Evolutionary conservation across 1,284 basidiomycete species (phyloP).

Genomic region (Sporisorium reilianum): DNA sequence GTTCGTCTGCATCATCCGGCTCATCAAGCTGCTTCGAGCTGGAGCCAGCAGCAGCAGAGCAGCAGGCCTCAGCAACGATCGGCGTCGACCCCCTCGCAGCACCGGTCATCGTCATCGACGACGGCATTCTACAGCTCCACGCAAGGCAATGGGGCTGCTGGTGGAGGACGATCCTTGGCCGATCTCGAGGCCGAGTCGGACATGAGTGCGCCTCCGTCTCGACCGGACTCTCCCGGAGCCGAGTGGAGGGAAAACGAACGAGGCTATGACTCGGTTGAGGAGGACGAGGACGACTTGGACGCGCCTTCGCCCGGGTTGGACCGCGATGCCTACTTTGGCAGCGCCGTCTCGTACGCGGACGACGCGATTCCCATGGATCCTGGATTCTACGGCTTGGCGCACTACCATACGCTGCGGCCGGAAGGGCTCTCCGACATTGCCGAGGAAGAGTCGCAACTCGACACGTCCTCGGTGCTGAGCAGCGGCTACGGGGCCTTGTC

Average conservation of each 20-base stretch:
- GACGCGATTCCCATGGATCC: constrained; percentile 50
- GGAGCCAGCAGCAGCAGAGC: constrained; percentile 5
- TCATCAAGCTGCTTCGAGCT: constrained; percentile 3
- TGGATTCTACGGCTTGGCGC: constrained; percentile 47
- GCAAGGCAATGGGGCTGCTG: constrained; percentile 3
- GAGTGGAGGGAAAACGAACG: constrained; percentile 12
- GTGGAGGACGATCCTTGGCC: constrained; percentile 30
- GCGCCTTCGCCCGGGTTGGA: constrained; percentile 31
- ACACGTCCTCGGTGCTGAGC: constrained; percentile 40
- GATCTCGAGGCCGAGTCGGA: constrained; percentile 43
- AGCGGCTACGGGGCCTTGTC: constrained; percentile 28
- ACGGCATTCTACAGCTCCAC: background rate
- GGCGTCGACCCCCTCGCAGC: constrained; percentile 2
- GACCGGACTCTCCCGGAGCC: constrained; percentile 29
- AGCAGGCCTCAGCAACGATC: constrained; percentile 4
- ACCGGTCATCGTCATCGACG: background rate
- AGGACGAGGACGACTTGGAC: constrained; percentile 23
- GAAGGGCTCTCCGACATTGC: constrained; percentile 62
- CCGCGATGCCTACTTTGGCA: constrained; percentile 30
- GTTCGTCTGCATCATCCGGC: constrained; percentile 32
- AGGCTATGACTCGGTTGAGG: constrained; percentile 20
- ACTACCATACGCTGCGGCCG: constrained; percentile 47
- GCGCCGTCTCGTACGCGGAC: constrained; percentile 37
- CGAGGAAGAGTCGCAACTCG: constrained; percentile 54
- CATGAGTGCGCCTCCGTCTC: constrained; percentile 23